Evolutionary conservation across 2,329 filamentous ascomycete species (phyloP).

Genomic region (Ilyonectria robusta): DNA sequence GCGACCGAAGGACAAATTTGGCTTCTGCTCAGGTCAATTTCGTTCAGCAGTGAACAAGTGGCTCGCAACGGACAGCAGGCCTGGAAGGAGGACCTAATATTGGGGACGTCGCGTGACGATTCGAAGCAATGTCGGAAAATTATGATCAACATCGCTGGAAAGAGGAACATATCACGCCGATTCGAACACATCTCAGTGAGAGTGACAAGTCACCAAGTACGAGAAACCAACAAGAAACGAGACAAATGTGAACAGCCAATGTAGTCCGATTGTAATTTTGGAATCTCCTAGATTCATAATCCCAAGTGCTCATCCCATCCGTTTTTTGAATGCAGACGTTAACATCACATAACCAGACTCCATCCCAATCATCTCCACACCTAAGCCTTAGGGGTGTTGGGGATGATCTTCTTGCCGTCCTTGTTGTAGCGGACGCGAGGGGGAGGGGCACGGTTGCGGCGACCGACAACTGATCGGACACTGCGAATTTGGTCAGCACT

Average conservation of each 20-base stretch:
- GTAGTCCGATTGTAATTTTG: constrained; percentile 49
- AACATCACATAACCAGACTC: constrained; percentile 55
- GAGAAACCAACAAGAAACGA: not conserved
- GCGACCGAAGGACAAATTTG: not conserved
- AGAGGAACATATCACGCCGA: too few species aligned
- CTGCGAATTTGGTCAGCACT: constrained; percentile 69
- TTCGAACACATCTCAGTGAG: not conserved
- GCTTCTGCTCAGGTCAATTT: not conserved
- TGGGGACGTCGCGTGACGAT: not conserved
- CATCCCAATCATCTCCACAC: constrained; percentile 52
- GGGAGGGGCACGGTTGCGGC: constrained; percentile 98
- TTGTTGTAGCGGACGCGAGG: constrained; percentile 99
- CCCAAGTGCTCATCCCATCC: constrained; percentile 55
- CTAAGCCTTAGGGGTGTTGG: constrained; percentile 68
- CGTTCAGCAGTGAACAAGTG: not conserved
- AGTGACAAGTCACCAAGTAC: not conserved
- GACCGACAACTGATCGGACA: constrained; percentile 96
- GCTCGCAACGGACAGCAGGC: not conserved
- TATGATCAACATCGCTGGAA: too few species aligned
- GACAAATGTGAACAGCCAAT: constrained; percentile 38
- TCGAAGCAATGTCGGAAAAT: not conserved
- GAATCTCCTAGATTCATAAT: constrained; percentile 50
- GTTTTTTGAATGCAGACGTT: constrained; percentile 55
- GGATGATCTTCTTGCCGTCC: constrained; percentile 99
- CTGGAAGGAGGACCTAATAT: not conserved